Evolutionary conservation across 805 yeast species (phyloP).

Genomic region (Saturnispora quitensis): DNA sequence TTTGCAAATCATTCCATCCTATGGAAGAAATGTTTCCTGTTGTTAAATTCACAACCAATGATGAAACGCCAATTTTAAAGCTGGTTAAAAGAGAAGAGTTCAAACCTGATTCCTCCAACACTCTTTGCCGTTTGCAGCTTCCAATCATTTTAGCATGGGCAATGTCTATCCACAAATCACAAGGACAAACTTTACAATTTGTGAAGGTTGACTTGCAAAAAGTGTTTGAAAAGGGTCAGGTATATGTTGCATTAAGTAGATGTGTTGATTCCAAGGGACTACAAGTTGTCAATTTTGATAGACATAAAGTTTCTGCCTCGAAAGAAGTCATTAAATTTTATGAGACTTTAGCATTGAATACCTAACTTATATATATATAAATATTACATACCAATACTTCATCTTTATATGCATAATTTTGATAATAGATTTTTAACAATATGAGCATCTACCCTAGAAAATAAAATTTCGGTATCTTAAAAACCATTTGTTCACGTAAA

Average conservation of each 20-base stretch:
- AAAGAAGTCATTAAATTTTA: conserved; percentile 56
- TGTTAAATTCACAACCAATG: conserved; percentile 35
- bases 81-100: conserved; percentile 31
- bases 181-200: conserved; percentile 71
- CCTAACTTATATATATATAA: not conserved
- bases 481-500: not conserved
- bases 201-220: conserved; percentile 59
- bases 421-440: not conserved
- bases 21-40: conserved; percentile 31
- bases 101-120: conserved; percentile 19
- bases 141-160: conserved; percentile 79
- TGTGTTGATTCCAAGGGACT: conserved; percentile 59
- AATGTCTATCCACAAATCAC: conserved; percentile 74
- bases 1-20: conserved; percentile 20
- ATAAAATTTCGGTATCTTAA: not conserved
- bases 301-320: conserved; percentile 48
- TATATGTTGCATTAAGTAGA: conserved; percentile 73
- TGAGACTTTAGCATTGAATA: conserved; percentile 19
- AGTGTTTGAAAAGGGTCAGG: conserved; percentile 75
- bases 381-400: not conserved
- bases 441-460: conserved; percentile 1
- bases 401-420: not conserved
- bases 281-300: conserved; percentile 58
- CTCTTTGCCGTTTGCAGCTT: conserved; percentile 42
- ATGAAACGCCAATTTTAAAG: conserved; percentile 21